Evolutionary conservation across 768 basidiomycete genomes (phyloP), one percentile per base, ranked within the genome.

Genomic region (Krasilnikovozyma curviuscula): DNA sequence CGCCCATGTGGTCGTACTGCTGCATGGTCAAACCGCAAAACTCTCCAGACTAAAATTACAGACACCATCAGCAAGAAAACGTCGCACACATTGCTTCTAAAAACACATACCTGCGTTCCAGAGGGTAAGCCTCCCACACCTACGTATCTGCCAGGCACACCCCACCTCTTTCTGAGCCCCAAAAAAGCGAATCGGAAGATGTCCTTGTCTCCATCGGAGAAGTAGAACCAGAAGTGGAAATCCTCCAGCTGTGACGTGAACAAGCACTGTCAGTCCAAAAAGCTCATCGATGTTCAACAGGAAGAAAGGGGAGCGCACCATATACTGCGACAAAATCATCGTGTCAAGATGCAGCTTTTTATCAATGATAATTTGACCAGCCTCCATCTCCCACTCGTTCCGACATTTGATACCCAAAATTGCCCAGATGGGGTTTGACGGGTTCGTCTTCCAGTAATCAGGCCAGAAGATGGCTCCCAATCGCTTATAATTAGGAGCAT

Each of bases 371-470:
- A 70, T 63, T 54, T 69, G 68, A 4, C 68, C 68, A 8, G 69
- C 67, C 41, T 70, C 69, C 54, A 63, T 61, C 46, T 69, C 67
- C 65, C 63, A 69, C 52, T 70, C 68, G 52, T 69, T n/a, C n/a
- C n/a, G n/a, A n/a, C 69, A 69, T 40, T 67, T 63, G 1, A 67
- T 61, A 29, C 66, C 67, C 31, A 68, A 54, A 41, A 68, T 63
- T 2, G 63, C 55, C 67, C 67, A 68, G 39, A 69, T 65, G 0
- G 50, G 50, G 13, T 52, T 52, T 21, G 29, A 18, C 9, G 50
- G 40, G 2, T 56, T 56, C 18, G 68, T 68, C 58, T 68, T 69
- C 68, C n/a, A n/a, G n/a, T n/a, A n/a, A n/a, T n/a, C n/a, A n/a
- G n/a, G n/a, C n/a, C n/a, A n/a, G n/a, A n/a, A n/a, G n/a, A n/a